Conservation (phyloP, 2,329 filamentous ascomycete species). For the Ophiostoma triangulosporum region DNA sequence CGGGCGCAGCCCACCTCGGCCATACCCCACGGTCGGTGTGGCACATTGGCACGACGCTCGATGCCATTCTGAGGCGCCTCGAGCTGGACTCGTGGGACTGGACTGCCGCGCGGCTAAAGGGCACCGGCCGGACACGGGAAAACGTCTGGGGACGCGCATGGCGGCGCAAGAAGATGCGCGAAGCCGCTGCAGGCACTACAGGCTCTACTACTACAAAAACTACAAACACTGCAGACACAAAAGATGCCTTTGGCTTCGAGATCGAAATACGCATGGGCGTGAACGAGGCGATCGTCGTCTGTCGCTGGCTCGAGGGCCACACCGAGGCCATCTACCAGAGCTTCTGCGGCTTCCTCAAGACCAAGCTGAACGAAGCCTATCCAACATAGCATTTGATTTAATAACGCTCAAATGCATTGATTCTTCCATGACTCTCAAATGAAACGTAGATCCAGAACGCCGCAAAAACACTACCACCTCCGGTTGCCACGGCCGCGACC, state of each 20-base stretch:
- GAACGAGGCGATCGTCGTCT: conserved; percentile 30
- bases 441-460: not conserved
- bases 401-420: no score
- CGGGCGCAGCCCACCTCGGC: not conserved
- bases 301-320: conserved; percentile 64
- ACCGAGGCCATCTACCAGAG: conserved; percentile 71
- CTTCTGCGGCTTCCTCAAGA: conserved; percentile 67
- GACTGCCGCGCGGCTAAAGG: conserved; percentile 37
- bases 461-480: conserved; percentile 10
- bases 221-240: conserved; percentile 11
- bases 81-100: conserved; percentile 52
- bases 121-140: conserved; percentile 48
- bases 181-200: conserved; percentile 13
- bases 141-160: conserved; percentile 73
- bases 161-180: conserved; percentile 41
- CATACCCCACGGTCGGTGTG: conserved; percentile 9
- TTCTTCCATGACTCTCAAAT: not conserved
- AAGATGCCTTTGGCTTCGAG: conserved; percentile 43
- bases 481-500: conserved; percentile 20
- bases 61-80: conserved; percentile 37
- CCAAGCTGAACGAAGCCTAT: conserved; percentile 24
- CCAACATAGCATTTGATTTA: not conserved
- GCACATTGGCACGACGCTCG: conserved; percentile 21
- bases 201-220: not conserved
- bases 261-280: conserved; percentile 32